These are phyloP conservation scores for Solanum lignicaule DNA, from an alignment of 257 asterid species.

Conservation along the genomic window DNA sequence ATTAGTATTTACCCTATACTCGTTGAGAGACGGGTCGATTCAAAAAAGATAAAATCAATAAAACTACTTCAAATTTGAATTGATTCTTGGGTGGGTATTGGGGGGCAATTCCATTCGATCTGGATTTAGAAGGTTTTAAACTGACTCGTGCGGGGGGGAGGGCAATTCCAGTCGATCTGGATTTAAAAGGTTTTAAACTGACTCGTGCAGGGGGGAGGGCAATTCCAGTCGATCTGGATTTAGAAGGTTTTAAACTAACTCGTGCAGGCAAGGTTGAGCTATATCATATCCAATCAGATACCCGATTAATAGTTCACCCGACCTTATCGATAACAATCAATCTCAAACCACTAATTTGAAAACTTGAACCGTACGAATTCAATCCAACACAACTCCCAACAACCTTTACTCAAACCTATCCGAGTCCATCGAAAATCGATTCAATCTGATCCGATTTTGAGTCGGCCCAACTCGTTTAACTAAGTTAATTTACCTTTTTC, in stretches of 20 bases:
- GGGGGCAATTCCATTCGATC: neutral
- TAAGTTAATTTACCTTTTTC: neutral
- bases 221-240: neutral
- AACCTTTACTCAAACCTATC: neutral
- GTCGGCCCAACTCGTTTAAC: neutral
- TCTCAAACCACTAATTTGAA: neutral
- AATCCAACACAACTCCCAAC: neutral
- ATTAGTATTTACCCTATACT: too few species aligned
- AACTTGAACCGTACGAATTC: neutral
- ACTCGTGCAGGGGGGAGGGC: neutral
- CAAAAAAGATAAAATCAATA: neutral
- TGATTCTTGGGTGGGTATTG: neutral
- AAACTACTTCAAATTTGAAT: too few species aligned
- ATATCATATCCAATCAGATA: neutral
- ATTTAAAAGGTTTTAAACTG: neutral
- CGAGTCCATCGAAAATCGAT: neutral
- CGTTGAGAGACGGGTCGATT: too few species aligned
- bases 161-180: neutral
- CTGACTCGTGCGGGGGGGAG: neutral
- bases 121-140: neutral
- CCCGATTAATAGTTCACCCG: neutral
- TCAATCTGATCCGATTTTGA: neutral
- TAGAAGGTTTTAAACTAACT: neutral
- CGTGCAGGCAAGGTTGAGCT: neutral
- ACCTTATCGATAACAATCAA: neutral